phyloP scores from a whole-genome alignment of 768 basidiomycete genomes.

The Hygrocybe punicea region DNA sequence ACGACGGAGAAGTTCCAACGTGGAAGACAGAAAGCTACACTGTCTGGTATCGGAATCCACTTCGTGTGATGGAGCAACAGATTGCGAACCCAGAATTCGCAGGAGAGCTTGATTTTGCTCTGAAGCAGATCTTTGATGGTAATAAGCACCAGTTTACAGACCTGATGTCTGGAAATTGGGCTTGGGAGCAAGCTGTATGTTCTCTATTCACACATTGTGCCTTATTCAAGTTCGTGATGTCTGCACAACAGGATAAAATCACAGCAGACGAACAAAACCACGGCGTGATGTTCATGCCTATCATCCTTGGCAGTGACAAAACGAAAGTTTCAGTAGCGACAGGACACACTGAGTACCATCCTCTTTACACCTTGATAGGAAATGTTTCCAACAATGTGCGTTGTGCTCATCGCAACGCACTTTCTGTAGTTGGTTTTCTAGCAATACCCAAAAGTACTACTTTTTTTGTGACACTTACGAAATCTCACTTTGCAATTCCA shows the following conservation, averaged over 20 bases:
- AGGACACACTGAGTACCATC: constrained; percentile 36
- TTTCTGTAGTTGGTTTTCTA: constrained; percentile 28
- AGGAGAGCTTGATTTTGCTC: constrained; percentile 30
- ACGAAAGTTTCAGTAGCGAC: constrained; percentile 39
- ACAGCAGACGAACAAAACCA: constrained; percentile 17
- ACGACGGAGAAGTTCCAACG: constrained; percentile 18
- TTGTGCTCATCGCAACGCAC: constrained; percentile 25
- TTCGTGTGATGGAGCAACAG: background rate
- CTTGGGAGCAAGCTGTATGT: background rate
- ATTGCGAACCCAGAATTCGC: constrained; percentile 37
- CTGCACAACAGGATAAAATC: constrained; percentile 24
- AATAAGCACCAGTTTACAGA: constrained; percentile 26
- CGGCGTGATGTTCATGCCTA: constrained; percentile 29
- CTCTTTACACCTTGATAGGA: constrained; percentile 33
- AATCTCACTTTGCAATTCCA: background rate
- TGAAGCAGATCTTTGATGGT: constrained; percentile 25
- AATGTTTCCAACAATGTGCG: constrained; percentile 31
- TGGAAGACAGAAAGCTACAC: constrained; percentile 27
- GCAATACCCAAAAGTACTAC: constrained; percentile 27
- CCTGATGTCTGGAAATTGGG: constrained; percentile 33
- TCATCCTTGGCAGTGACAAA: constrained; percentile 39
- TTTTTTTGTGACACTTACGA: background rate
- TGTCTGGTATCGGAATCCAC: background rate
- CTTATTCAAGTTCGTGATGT: background rate
- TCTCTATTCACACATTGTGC: constrained; percentile 9